A percentile compares a stretch with the other conserved stretches of the same genome.
These are phyloP conservation scores for Ogataea pilisensis DNA, from an alignment of 805 yeast species.

Conservation along the genomic window DNA sequence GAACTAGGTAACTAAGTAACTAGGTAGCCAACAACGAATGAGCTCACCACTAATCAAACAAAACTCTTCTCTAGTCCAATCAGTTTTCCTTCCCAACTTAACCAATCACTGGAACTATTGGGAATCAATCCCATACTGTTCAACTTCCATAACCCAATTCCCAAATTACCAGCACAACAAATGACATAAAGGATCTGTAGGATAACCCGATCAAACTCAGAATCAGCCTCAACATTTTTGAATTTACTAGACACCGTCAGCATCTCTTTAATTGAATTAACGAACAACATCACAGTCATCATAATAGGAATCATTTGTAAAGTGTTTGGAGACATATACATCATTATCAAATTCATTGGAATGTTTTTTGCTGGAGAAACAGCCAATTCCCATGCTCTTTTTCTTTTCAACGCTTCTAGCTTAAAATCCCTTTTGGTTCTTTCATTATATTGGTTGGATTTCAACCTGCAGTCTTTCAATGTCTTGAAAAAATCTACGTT, in stretches of 20 bases:
- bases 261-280: constrained; percentile 74
- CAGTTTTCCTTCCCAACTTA: constrained; percentile 67
- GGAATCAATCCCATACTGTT: constrained; percentile 90
- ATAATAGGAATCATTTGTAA: constrained; percentile 87
- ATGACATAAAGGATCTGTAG: constrained; percentile 26
- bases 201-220: constrained; percentile 18
- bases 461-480: constrained; percentile 12
- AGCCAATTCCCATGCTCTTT: constrained; percentile 87
- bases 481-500: constrained; percentile 15
- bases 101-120: constrained; percentile 84
- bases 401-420: constrained; percentile 39
- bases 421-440: constrained; percentile 11
- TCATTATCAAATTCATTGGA: constrained; percentile 90
- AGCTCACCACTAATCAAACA: too few relatives aligned
- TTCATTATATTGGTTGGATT: constrained; percentile 1
- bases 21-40: too few relatives aligned
- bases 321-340: constrained; percentile 88
- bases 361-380: constrained; percentile 72
- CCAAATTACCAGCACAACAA: constrained; percentile 52
- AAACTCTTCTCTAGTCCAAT: constrained; percentile 27
- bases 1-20: too few relatives aligned
- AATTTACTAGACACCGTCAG: constrained; percentile 55
- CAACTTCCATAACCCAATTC: constrained; percentile 80
- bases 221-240: constrained; percentile 22
- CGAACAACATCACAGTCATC: constrained; percentile 80